phyloP scores from a whole-genome alignment of 1,284 basidiomycete species.

The Cutaneotrichosporon cyanovorans region DNA sequence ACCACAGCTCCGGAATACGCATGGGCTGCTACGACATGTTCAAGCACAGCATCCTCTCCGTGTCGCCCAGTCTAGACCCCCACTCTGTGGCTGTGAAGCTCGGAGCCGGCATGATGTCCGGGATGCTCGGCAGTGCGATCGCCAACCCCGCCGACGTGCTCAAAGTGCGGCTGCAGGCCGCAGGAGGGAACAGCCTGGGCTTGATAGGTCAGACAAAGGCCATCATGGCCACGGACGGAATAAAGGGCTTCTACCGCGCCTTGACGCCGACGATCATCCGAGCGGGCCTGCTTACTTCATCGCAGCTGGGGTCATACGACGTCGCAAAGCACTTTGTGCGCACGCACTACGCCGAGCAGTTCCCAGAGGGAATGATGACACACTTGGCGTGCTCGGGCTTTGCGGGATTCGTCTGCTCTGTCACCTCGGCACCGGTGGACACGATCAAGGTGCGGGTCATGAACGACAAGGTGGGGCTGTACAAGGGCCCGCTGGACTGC shows the following conservation, averaged over 20 bases:
- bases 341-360: constrained; percentile 10
- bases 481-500: constrained; percentile 7
- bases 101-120: constrained; percentile 11
- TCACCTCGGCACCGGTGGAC: constrained; percentile 15
- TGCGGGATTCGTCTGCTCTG: constrained; percentile 13
- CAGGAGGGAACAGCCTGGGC: constrained; percentile 7
- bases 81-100: constrained; percentile 16
- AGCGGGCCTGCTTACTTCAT: constrained; percentile 17
- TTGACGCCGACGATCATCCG: constrained; percentile 12
- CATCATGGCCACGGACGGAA: constrained; percentile 8
- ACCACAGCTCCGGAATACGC: constrained; percentile 15
- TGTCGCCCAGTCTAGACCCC: constrained; percentile 7
- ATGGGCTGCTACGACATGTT: constrained; percentile 19
- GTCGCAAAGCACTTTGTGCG: constrained; percentile 18
- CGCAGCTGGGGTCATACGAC: constrained; percentile 18
- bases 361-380: constrained; percentile 15
- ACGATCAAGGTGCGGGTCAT: constrained; percentile 20
- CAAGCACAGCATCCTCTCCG: constrained; percentile 8
- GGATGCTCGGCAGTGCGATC: constrained; percentile 13
- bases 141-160: constrained; percentile 20
- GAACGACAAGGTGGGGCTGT: constrained; percentile 14
- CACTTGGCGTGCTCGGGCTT: constrained; percentile 16
- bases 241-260: constrained; percentile 13
- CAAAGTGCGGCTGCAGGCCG: constrained; percentile 16
- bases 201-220: constrained; percentile 4